phyloP scores from a whole-genome alignment of 2,329 filamentous ascomycete genomes.

The Biscogniauxia mediterranea region DNA sequence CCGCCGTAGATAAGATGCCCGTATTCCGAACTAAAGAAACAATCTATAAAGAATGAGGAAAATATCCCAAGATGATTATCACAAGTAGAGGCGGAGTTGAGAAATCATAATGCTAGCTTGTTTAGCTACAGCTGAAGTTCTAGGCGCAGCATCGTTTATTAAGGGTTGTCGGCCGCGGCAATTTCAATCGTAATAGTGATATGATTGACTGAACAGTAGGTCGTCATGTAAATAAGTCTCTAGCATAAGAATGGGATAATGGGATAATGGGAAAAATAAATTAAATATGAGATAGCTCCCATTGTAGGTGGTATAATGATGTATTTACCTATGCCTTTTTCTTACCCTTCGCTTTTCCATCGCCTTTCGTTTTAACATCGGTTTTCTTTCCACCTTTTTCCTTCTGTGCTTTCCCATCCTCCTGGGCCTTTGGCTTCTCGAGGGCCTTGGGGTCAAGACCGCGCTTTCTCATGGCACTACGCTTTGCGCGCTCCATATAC shows the following conservation, averaged over 20 bases:
- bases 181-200: background rate
- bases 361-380: constrained; percentile 11
- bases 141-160: background rate
- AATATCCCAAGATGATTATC: background rate
- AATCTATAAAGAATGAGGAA: too few relatives aligned
- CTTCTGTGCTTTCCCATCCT: constrained; percentile 16
- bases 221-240: background rate
- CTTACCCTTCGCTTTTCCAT: constrained; percentile 22
- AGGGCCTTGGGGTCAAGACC: constrained; percentile 69
- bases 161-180: background rate
- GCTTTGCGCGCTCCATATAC: constrained; percentile 71
- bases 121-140: constrained; percentile 8
- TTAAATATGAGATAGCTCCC: constrained; percentile 5
- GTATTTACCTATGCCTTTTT: constrained; percentile 20
- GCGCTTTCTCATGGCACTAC: constrained; percentile 70
- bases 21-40: background rate
- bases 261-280: constrained; percentile 1
- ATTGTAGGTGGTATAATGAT: background rate
- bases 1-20: background rate
- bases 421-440: constrained; percentile 39
- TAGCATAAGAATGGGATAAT: background rate
- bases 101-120: background rate
- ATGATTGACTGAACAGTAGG: background rate
- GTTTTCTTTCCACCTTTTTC: constrained; percentile 15
- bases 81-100: background rate